phyloP scores from a whole-genome alignment of 2,329 filamentous ascomycete species.

The Pyricularia grisea region DNA sequence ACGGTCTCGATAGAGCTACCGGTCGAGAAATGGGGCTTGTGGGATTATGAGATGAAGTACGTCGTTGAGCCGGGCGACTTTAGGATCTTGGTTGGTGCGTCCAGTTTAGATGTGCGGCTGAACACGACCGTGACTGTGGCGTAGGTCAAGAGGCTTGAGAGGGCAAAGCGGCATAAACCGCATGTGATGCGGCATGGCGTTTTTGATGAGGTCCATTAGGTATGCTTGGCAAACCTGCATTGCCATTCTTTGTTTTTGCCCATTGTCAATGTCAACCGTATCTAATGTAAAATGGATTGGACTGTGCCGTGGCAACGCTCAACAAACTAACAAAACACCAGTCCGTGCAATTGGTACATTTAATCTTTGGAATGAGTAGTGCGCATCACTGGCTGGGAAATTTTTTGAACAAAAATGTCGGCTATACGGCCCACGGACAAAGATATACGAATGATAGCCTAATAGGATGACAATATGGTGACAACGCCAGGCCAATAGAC shows the following conservation, averaged over 20 bases:
- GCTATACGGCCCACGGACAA: not conserved
- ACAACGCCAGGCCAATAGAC: not conserved
- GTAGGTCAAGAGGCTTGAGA: slow-evolving; percentile 6
- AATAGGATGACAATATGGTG: not conserved
- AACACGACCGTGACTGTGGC: slow-evolving; percentile 47
- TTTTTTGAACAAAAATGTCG: not conserved
- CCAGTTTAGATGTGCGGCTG: slow-evolving; percentile 44
- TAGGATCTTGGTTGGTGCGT: slow-evolving; percentile 49
- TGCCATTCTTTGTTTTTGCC: not conserved
- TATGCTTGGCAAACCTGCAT: not conserved
- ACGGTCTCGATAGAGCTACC: slow-evolving; percentile 38
- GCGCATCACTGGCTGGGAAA: not conserved
- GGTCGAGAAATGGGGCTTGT: slow-evolving; percentile 48
- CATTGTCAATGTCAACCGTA: not conserved
- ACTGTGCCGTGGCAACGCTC: not conserved
- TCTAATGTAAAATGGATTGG: not conserved
- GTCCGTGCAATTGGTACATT: not conserved
- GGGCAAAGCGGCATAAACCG: too few relatives aligned
- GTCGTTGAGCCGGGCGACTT: slow-evolving; percentile 67
- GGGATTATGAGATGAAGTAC: slow-evolving; percentile 57
- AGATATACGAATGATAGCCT: not conserved
- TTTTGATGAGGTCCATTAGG: not conserved
- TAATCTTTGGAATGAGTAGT: not conserved
- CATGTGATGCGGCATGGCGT: not conserved
- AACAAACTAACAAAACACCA: not conserved